Conservation (phyloP, 2,329 filamentous ascomycete genomes). For the Metarhizium humberi region DNA sequence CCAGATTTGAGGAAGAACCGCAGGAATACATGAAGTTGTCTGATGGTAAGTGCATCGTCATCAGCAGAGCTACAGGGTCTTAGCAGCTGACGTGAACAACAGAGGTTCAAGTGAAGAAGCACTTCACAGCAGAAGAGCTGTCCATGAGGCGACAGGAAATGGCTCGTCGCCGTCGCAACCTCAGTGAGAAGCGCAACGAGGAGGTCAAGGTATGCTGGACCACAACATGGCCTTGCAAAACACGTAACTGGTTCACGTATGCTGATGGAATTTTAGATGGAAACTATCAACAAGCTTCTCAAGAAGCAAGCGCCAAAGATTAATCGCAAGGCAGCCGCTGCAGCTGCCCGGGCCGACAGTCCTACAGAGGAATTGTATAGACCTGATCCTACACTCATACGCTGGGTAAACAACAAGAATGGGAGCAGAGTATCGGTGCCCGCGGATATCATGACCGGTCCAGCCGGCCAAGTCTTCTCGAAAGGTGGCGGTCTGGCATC, state of each 20-base stretch:
- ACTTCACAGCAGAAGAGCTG: conserved; percentile 51
- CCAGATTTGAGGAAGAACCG: conserved; percentile 46
- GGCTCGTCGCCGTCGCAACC: conserved; percentile 50
- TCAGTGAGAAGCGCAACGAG: conserved; percentile 56
- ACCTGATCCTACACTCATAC: conserved; percentile 52
- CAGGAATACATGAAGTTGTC: conserved; percentile 51
- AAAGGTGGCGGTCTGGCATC: conserved; percentile 19
- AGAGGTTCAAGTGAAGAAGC: conserved; percentile 57
- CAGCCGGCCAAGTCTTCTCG: conserved; percentile 50
- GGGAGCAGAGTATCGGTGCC: conserved; percentile 58
- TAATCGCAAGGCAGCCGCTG: conserved; percentile 40
- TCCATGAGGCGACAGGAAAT: conserved; percentile 55
- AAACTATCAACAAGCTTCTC: conserved; percentile 83
- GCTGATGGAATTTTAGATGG: conserved; percentile 47
- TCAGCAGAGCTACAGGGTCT: neutral
- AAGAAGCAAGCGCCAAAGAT: conserved; percentile 78
- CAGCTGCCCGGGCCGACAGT: conserved; percentile 34
- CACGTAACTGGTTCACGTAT: neutral
- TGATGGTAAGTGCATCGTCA: conserved; percentile 35
- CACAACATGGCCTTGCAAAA: neutral
- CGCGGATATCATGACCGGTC: conserved; percentile 56
- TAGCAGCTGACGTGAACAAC: conserved; percentile 5
- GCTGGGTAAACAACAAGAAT: conserved; percentile 61
- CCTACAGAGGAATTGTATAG: conserved; percentile 38
- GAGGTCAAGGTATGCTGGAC: conserved; percentile 46